These are phyloP conservation scores for Paraphaeosphaeria minitans DNA, from an alignment of 2,329 filamentous ascomycete genomes.

Conservation along the genomic window DNA sequence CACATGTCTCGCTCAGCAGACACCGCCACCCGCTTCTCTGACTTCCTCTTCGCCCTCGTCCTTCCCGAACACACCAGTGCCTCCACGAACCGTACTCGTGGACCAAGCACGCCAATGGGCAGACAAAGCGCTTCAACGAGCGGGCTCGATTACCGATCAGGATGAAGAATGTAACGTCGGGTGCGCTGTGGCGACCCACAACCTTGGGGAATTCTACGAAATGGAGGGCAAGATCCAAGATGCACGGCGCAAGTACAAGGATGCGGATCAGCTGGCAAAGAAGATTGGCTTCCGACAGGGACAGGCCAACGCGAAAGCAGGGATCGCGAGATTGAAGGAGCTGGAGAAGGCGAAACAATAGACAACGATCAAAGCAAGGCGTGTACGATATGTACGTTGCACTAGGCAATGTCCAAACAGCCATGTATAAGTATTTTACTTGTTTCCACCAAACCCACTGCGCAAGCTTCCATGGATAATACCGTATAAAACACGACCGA, in stretches of 20 bases:
- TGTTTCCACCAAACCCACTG: background rate
- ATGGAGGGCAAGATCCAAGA: constrained; percentile 69
- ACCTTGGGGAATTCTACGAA: constrained; percentile 81
- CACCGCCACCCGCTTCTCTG: constrained; percentile 41
- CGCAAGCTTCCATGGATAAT: background rate
- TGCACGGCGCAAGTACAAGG: constrained; percentile 70
- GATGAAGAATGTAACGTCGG: constrained; percentile 82
- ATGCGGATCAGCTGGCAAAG: constrained; percentile 66
- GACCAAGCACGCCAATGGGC: constrained; percentile 79
- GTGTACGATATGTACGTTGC: background rate
- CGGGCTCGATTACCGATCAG: constrained; percentile 67
- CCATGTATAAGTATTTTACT: background rate
- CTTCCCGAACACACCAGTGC: constrained; percentile 44
- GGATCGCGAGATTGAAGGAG: constrained; percentile 44
- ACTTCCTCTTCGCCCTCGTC: constrained; percentile 43
- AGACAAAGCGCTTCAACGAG: constrained; percentile 72
- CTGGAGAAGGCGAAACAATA: constrained; percentile 22
- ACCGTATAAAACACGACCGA: background rate
- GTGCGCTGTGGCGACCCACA: constrained; percentile 83
- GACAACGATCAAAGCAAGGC: background rate
- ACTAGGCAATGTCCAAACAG: background rate
- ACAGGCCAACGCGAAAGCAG: constrained; percentile 47
- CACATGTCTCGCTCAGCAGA: constrained; percentile 72
- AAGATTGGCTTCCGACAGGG: constrained; percentile 56
- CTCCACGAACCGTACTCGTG: constrained; percentile 66